Evolutionary conservation across 2,329 filamentous ascomycete genomes (phyloP).

Genomic region (Sclerotinia spermophila): DNA sequence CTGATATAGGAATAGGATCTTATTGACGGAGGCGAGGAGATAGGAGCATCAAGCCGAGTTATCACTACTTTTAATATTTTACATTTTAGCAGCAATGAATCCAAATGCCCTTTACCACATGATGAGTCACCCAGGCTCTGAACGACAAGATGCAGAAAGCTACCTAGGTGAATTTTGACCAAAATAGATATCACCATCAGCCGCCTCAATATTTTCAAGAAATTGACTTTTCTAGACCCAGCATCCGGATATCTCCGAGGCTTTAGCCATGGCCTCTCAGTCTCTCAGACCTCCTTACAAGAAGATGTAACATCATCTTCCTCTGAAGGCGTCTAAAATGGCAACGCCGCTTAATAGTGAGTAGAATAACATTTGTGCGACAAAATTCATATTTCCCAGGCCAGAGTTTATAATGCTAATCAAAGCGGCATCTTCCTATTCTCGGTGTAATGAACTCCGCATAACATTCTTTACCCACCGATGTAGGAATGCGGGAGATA

Average conservation of each 20-base stretch:
- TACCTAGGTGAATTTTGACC: neutral
- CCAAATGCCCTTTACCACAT: neutral
- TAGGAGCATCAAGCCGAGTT: neutral
- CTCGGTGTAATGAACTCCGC: constrained; percentile 1
- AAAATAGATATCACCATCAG: neutral
- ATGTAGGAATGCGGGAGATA: neutral
- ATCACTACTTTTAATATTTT: neutral
- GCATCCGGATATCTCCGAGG: neutral
- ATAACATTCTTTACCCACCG: neutral
- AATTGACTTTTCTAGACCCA: neutral
- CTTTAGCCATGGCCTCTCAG: neutral
- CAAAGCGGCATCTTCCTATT: neutral
- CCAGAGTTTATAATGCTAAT: neutral
- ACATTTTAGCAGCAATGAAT: neutral
- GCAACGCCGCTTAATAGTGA: neutral
- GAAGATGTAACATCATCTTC: neutral
- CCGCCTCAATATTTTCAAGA: neutral
- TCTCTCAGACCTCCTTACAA: neutral
- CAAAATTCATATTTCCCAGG: neutral
- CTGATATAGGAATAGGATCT: neutral
- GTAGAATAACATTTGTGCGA: neutral
- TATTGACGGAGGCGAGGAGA: neutral
- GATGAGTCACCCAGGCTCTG: neutral
- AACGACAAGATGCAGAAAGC: neutral
- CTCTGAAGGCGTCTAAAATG: neutral